These are phyloP conservation scores for Eustoma russellianum DNA, from an alignment of 257 asterid genomes.

Conservation along the genomic window DNA sequence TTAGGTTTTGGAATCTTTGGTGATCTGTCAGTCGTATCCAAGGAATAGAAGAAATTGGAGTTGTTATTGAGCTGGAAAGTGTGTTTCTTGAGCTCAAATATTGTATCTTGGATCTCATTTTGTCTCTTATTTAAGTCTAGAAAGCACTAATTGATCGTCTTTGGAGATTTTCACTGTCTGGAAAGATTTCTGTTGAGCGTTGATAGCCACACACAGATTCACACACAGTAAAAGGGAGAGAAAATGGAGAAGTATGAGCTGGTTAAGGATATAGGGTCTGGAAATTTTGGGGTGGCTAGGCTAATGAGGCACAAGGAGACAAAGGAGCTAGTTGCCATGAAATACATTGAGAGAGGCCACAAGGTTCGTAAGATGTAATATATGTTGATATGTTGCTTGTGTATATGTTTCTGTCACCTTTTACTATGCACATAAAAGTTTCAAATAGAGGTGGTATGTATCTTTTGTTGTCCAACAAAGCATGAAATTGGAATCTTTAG, in stretches of 20 bases:
- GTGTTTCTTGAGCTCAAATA: slow-evolving; percentile 15
- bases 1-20: slow-evolving; percentile 12
- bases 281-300: slow-evolving; percentile 98
- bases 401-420: background rate
- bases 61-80: slow-evolving; percentile 21
- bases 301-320: slow-evolving; percentile 96
- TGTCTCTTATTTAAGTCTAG: slow-evolving; percentile 18
- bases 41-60: slow-evolving; percentile 13
- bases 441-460: background rate
- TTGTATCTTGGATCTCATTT: background rate
- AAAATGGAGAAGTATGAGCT: slow-evolving; percentile 92
- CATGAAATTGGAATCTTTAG: background rate
- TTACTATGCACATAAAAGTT: background rate
- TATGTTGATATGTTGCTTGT: background rate
- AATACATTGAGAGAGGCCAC: slow-evolving; percentile 89
- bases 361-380: slow-evolving; percentile 41
- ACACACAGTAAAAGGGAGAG: background rate
- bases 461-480: background rate
- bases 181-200: background rate
- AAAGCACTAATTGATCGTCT: slow-evolving; percentile 24
- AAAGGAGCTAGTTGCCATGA: slow-evolving; percentile 97
- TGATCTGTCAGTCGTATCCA: slow-evolving; percentile 6
- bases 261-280: slow-evolving; percentile 97
- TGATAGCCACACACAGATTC: background rate
- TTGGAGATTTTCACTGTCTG: background rate